Base-by-base conservation (phyloP, 345 rosid genomes). In the Eucalyptus grandis region DNA sequence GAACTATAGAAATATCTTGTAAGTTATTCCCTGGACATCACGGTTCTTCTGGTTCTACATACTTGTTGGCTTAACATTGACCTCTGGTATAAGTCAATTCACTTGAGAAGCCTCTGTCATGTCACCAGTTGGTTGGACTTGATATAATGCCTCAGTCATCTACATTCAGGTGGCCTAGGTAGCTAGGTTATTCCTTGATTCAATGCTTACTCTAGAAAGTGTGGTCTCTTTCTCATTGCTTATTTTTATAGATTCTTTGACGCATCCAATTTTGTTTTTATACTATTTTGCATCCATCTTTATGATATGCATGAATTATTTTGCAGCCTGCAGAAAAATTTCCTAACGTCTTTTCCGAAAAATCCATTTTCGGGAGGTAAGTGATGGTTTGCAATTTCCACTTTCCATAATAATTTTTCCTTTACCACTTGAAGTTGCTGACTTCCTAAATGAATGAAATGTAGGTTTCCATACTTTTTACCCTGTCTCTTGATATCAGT, bases 381-480 rank as follows among this genome's bases (percentile, higher is more conserved):
- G 77, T 49, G 30, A 65, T 54, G 37, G n/a, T 80, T 14, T 44
- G 50, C 88, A 10, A 16, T 86, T n/a, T 34, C n/a, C 34, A 26
- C 82, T 72, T 86, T 24, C 31, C 60, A 86, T 53, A 58, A n/a
- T 86, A 49, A 40, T n/a, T 89, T 50, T 80, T 54, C 53, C 67
- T 85, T 83, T 77, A 26, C 19, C 58, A 65, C 34, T 43, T 51
- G 67, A 88, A 10, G 82, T 21, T 85, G 87, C 90, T 90, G 49
- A 90, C 86, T 90, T 87, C 87, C 40, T 49, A 77, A 58, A 31
- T 60, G 86, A 80, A 90, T 88, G 54, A 60, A 31, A 65, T 91
- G 91, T 91, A 96, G 99, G 93, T 97, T 95, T 90, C 97, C 98
- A n/a, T 96, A 96, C 94, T 91, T 95, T 91, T 92, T 97, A 67